phyloP scores from a whole-genome alignment of 805 yeast genomes.

The Isabelozyma rhagii region DNA sequence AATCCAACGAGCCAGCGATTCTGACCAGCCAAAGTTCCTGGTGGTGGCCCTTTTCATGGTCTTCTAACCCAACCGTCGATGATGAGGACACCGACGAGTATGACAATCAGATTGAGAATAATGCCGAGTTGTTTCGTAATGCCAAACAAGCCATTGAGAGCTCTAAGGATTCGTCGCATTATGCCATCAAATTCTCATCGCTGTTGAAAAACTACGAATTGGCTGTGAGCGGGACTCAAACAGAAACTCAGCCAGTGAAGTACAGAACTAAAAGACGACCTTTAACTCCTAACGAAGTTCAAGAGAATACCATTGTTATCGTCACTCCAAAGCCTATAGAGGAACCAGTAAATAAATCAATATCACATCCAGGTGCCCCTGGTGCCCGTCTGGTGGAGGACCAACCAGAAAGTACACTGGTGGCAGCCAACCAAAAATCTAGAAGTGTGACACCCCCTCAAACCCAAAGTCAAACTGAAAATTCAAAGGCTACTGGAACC shows the following conservation, averaged over 20 bases:
- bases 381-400: background rate
- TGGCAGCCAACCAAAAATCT: background rate
- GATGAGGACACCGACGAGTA: slow-evolving; percentile 1
- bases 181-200: slow-evolving; percentile 25
- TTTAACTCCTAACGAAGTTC: slow-evolving; percentile 30
- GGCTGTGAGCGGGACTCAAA: slow-evolving; percentile 31
- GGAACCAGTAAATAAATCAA: background rate
- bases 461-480: background rate
- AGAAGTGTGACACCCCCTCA: background rate
- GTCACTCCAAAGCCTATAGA: background rate
- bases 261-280: slow-evolving; percentile 30
- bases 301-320: slow-evolving; percentile 17
- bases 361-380: background rate
- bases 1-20: background rate
- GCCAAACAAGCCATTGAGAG: slow-evolving; percentile 33
- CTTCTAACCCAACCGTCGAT: background rate
- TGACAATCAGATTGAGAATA: slow-evolving; percentile 14
- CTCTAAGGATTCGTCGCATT: slow-evolving; percentile 28
- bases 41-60: background rate
- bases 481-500: background rate
- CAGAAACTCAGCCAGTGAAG: slow-evolving; percentile 31
- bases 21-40: background rate
- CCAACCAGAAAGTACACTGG: background rate
- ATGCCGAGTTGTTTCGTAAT: slow-evolving; percentile 22
- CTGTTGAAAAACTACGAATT: slow-evolving; percentile 19